Evolutionary conservation across 75 land plant species (phyloP), one percentile per base, ranked within the genome.

Genomic region (Picea sitchensis): DNA sequence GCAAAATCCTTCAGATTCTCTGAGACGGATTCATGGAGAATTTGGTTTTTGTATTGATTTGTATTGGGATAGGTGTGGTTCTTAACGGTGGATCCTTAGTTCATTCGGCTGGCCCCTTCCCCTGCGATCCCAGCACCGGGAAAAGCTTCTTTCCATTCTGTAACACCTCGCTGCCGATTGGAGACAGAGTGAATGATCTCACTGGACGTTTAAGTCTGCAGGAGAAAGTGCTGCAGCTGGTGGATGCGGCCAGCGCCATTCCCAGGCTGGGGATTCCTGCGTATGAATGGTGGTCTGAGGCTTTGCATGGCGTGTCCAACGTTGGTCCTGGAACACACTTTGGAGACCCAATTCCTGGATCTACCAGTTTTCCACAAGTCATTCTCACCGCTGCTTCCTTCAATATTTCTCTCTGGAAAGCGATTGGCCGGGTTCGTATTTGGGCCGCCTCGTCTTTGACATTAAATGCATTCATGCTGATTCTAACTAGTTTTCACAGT

Each of bases 201-300:
- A 44, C 90, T 14, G 81, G 80, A 11, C 73, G 91, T 73, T 63
- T 94, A 73, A 92, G 90, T 34, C 12, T 85, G 82, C 78, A 77
- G 23, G 97, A 94, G 94, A 94, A 94, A 83, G 85, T 89, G 14
- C 41, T 38, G 75, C 84, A 88, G 77, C 83, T 94, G 63, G 91
- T 86, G 59, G 89, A 85, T 84, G 77, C 57, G 41, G 94, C 94
- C 1, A 81, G 78, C 38, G 88, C 80, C 56, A 89, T 92, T 64
- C 90, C 91, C 1, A 59, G 97, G 76, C 90, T 94, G 18, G 97
- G 97, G 36, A 80, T 92, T 31, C 82, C 78, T 34, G 79, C 80
- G 14, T 94, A 94, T 79, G 86, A 94, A 80, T 94, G 97, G 97
- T 94, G 97, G 97, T 88, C 90, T 34, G 97, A 94, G 86, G 94